phyloP scores from a whole-genome alignment of 805 yeast genomes.

The Crinitomyces ghanaensis region DNA sequence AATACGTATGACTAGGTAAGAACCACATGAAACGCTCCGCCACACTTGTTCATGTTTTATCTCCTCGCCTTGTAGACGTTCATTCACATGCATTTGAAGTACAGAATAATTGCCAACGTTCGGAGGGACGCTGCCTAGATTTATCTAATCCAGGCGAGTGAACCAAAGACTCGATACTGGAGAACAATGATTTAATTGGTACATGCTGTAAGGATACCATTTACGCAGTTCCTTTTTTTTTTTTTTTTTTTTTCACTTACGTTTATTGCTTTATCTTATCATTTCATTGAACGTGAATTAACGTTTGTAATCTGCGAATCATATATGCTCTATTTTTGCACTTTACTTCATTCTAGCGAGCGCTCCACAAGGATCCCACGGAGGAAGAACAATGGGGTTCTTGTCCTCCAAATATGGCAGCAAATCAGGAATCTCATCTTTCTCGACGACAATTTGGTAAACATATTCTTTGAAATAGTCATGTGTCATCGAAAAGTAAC shows the following conservation, averaged over 20 bases:
- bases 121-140: too few relatives aligned
- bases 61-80: too few relatives aligned
- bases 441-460: conserved; percentile 59
- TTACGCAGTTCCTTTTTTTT: conserved; percentile 1
- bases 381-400: conserved; percentile 48
- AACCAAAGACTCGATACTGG: too few relatives aligned
- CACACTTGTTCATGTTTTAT: too few relatives aligned
- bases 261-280: conserved; percentile 1
- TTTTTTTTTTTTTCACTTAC: not conserved
- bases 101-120: too few relatives aligned
- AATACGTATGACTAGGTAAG: too few relatives aligned
- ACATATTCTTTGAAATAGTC: conserved; percentile 66
- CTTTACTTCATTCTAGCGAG: too few relatives aligned
- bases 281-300: not conserved
- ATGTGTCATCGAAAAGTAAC: conserved; percentile 61
- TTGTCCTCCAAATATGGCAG: conserved; percentile 30
- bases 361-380: conserved; percentile 77
- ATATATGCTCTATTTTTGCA: too few relatives aligned
- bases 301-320: not conserved
- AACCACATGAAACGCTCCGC: too few relatives aligned
- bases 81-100: too few relatives aligned
- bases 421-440: conserved; percentile 36
- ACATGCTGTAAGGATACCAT: too few relatives aligned
- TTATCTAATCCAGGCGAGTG: too few relatives aligned
- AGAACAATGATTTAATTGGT: not conserved